Percentiles rank a stretch among this genome's conserved stretches.
These are phyloP conservation scores for Paramecium sexaurelia DNA, from an alignment of 73 alveolate genomes.

Conservation along the genomic window DNA sequence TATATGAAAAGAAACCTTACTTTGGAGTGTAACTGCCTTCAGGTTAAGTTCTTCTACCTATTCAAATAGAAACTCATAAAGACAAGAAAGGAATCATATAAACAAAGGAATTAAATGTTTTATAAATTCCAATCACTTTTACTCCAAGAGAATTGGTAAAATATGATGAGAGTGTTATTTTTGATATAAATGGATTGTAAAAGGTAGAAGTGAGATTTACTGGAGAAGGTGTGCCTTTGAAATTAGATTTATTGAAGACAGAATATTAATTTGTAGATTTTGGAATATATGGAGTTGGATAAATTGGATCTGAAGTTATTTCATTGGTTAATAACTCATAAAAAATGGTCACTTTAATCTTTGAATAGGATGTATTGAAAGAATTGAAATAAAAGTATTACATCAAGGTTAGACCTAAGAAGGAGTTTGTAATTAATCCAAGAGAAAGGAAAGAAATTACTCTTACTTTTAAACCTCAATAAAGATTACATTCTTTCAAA, in stretches of 20 bases:
- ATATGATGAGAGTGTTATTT: conserved; percentile 90
- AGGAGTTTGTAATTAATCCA: conserved; percentile 85
- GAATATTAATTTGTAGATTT: conserved; percentile 94
- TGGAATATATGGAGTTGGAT: conserved; percentile 94
- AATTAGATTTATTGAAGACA: conserved; percentile 95
- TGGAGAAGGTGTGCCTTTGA: conserved; percentile 99
- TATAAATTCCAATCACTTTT: conserved; percentile 95
- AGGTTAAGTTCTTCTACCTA: conserved; percentile 96
- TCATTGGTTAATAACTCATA: conserved; percentile 79
- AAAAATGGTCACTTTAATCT: conserved; percentile 78
- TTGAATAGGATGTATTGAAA: conserved; percentile 69
- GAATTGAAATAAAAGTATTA: conserved; percentile 76
- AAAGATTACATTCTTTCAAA: conserved; percentile 94
- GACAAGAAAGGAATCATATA: conserved; percentile 82
- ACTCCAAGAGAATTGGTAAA: conserved; percentile 96
- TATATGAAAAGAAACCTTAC: conserved; percentile 93
- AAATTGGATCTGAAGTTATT: conserved; percentile 83
- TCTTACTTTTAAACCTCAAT: conserved; percentile 95
- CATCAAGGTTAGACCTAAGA: conserved; percentile 79
- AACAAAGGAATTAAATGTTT: conserved; percentile 64
- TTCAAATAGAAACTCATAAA: conserved; percentile 80
- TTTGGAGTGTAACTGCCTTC: conserved; percentile 94
- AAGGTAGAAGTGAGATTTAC: conserved; percentile 94
- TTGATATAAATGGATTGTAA: conserved; percentile 94
- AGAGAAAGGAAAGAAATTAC: conserved; percentile 93